A percentile compares a stretch with the other conserved stretches of the same genome.
Conservation (phyloP, 177 flowering plant species). For the Vitis hybrid region DNA sequence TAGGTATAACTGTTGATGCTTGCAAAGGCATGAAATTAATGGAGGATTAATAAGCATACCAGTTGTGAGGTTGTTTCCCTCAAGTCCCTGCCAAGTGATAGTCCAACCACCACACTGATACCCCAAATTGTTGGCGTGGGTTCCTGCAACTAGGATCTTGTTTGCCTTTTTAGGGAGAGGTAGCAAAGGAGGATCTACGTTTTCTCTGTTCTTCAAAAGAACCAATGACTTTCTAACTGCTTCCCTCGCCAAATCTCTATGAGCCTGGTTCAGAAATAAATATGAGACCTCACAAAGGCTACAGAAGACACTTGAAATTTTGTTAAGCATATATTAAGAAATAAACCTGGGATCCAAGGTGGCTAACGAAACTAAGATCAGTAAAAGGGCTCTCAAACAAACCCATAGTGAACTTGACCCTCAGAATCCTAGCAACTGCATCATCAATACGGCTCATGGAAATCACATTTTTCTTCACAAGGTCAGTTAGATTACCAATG, state of each 20-base stretch:
- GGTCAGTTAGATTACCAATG: too few relatives aligned
- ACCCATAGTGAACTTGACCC: too few relatives aligned
- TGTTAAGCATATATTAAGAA: neutral
- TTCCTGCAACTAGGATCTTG: slow-evolving; percentile 32
- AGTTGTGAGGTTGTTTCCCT: slow-evolving; percentile 19
- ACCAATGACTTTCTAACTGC: slow-evolving; percentile 38
- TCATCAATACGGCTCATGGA: too few relatives aligned
- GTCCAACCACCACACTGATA: slow-evolving; percentile 44
- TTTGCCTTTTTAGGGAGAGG: slow-evolving; percentile 29
- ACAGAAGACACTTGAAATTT: neutral
- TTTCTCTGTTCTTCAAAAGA: slow-evolving; percentile 32
- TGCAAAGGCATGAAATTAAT: neutral
- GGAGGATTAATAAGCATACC: slow-evolving; percentile 15
- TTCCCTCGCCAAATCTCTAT: slow-evolving; percentile 36
- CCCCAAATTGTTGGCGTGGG: slow-evolving; percentile 34
- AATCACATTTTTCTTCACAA: too few relatives aligned
- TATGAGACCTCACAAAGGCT: neutral
- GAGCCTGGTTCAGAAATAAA: slow-evolving; percentile 14
- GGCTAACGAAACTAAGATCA: too few relatives aligned
- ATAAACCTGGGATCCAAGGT: neutral
- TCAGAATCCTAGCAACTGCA: too few relatives aligned
- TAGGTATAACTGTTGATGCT: neutral
- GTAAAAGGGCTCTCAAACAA: too few relatives aligned
- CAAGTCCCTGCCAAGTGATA: slow-evolving; percentile 31
- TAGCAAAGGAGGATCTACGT: slow-evolving; percentile 10